Evolutionary conservation across 2,329 filamentous ascomycete genomes (phyloP), one percentile per base, ranked within the genome.

Genomic region (Clarireedia homoeocarpa): DNA sequence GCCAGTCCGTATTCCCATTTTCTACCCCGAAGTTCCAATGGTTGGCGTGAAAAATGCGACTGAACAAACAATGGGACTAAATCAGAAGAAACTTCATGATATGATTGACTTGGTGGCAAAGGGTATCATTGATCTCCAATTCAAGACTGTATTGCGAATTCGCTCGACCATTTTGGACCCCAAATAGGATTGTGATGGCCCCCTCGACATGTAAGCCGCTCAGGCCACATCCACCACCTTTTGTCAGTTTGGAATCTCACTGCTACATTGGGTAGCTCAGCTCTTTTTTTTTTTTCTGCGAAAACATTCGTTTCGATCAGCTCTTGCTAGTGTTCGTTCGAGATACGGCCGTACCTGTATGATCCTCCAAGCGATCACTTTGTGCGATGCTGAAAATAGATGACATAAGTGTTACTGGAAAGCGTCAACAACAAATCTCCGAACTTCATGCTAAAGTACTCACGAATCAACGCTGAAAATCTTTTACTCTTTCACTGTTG

Each of bases 1-100:
- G 20, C 47, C 53, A 7, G 53, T 55, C 17, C 53, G 53, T 26
- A 48, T 47, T 15, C 20, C 53, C 53, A 55, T 55, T 30, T 14
- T 42, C 27, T 0, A 48, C 15, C 6, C 14, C 10, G 7, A 15
- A 15, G n/a, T 20, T 24, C n/a, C 15, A 24, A 6, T 10, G 36
- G 49, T 14, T 5, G 6, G 23, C 9, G 40, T 14, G 4, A 12
- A 39, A 30, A 9, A 34, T 5, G 17, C 3, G 23, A 5, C 10
- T 20, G 17, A 17, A 17, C 40, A 4, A 12, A 20, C 17, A 20
- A 23, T 20, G 6, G 5, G 17, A 42, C 20, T 42, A 15, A 14
- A 20, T 10, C 17, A 17, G 23, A 44, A n/a, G 4, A 24, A 44
- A 20, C 2, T 44, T 9, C n/a, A 23, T 23, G 23, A 44, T 20